Conservation (phyloP, 2,329 filamentous ascomycete species). For the Helotiales sp. region DNA sequence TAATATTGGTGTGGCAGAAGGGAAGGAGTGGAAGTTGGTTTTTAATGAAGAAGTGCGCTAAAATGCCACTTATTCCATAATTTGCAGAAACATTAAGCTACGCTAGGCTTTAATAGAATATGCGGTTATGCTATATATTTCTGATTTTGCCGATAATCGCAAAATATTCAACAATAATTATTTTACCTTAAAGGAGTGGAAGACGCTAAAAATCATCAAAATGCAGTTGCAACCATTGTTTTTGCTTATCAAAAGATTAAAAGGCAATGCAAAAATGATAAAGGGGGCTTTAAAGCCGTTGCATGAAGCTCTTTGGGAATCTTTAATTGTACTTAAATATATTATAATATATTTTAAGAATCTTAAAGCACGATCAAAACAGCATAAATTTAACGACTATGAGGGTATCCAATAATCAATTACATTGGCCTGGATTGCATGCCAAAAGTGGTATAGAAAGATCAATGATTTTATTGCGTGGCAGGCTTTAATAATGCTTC, state of each 20-base stretch:
- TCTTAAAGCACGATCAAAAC: background rate
- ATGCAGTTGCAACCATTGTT: background rate
- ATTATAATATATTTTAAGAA: background rate
- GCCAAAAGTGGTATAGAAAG: conserved; percentile 2
- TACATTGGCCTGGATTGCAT: conserved; percentile 2
- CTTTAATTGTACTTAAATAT: background rate
- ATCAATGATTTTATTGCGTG: conserved; percentile 2
- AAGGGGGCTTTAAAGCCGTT: background rate
- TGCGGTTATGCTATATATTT: no score
- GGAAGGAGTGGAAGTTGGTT: background rate
- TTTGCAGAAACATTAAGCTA: no score
- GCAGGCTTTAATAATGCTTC: background rate
- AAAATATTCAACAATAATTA: no score
- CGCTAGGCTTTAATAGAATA: no score
- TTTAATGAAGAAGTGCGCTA: no score
- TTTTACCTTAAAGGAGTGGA: no score
- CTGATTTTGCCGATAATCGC: no score
- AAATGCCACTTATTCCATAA: no score
- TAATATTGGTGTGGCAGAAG: background rate
- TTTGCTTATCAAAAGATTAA: background rate
- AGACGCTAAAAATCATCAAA: no score
- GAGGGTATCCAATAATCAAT: background rate
- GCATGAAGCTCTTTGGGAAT: conserved; percentile 3
- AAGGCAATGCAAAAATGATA: background rate
- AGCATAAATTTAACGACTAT: conserved; percentile 1